These are phyloP conservation scores for Yamadazyma sp. DNA, from an alignment of 805 yeast genomes.

Conservation along the genomic window DNA sequence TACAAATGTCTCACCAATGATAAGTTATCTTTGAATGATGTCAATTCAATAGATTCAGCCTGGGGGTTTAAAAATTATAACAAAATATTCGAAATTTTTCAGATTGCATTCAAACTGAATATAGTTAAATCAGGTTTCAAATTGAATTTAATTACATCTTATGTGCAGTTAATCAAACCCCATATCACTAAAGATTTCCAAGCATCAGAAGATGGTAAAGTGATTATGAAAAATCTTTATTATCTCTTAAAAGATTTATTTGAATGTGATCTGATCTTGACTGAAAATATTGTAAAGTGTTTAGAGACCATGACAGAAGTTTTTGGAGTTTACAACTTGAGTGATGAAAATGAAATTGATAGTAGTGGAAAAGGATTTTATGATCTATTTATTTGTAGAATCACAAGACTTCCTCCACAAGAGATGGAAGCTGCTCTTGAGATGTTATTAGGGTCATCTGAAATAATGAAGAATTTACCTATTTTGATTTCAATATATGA, in stretches of 20 bases:
- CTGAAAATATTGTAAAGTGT: conserved; percentile 3
- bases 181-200: not conserved
- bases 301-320: conserved; percentile 1
- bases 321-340: conserved; percentile 1
- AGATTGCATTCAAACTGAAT: conserved; percentile 22
- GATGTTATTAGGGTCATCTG: conserved; percentile 1
- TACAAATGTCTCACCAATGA: conserved; percentile 34
- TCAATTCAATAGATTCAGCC: conserved; percentile 27
- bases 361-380: not conserved
- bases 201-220: not conserved
- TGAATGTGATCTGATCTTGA: not conserved
- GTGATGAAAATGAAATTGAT: not conserved
- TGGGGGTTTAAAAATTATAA: conserved; percentile 35
- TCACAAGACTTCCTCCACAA: not conserved
- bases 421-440: not conserved
- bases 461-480: conserved; percentile 2
- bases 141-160: conserved; percentile 4
- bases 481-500: not conserved
- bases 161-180: conserved; percentile 2
- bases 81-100: conserved; percentile 24
- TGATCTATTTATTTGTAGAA: not conserved
- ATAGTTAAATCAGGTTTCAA: conserved; percentile 12
- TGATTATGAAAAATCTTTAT: not conserved
- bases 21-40: conserved; percentile 25
- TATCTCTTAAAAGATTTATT: not conserved